Percentiles rank a stretch among this genome's conserved stretches.
phyloP scores from a whole-genome alignment of 2,329 filamentous ascomycete species.

The Dryadomyces sulphureus region DNA sequence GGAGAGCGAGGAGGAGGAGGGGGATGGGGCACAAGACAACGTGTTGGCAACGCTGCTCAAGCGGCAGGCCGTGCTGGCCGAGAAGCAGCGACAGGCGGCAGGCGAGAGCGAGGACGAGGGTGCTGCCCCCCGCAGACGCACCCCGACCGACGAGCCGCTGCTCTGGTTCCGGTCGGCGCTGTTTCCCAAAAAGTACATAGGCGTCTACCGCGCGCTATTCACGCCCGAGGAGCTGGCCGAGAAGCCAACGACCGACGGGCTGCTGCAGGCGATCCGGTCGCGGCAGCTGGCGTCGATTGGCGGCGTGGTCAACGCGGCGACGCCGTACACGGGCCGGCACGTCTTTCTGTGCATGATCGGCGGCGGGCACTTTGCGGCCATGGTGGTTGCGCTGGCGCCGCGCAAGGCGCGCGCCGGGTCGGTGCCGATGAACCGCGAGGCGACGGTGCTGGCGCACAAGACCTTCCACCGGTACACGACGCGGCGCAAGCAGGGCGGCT shows the following conservation, averaged over 20 bases:
- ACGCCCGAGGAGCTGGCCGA: constrained; percentile 47
- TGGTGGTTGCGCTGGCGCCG: constrained; percentile 81
- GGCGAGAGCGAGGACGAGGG: constrained; percentile 32
- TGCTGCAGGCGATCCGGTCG: constrained; percentile 18
- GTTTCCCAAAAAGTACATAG: constrained; percentile 68
- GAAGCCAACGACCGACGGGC: not conserved
- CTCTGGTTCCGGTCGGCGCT: constrained; percentile 72
- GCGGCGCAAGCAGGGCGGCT: constrained; percentile 85
- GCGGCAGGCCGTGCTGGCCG: constrained; percentile 62
- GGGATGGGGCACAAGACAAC: constrained; percentile 26
- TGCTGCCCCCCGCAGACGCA: constrained; percentile 17
- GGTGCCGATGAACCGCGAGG: constrained; percentile 67
- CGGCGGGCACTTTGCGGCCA: constrained; percentile 91
- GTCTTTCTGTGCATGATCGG: constrained; percentile 98
- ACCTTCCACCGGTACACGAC: constrained; percentile 98
- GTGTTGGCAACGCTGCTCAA: constrained; percentile 64
- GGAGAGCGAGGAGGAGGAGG: constrained; percentile 47
- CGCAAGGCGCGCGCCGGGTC: constrained; percentile 55
- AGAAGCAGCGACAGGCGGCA: constrained; percentile 22
- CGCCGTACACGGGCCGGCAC: constrained; percentile 58
- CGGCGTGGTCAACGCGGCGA: constrained; percentile 21
- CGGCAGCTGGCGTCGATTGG: not conserved
- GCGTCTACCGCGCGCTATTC: constrained; percentile 74
- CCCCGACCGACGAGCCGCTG: constrained; percentile 21
- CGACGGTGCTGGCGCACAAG: constrained; percentile 84